These are phyloP conservation scores for Eutrema heterophyllum DNA, from an alignment of 345 rosid genomes.

Conservation along the genomic window DNA sequence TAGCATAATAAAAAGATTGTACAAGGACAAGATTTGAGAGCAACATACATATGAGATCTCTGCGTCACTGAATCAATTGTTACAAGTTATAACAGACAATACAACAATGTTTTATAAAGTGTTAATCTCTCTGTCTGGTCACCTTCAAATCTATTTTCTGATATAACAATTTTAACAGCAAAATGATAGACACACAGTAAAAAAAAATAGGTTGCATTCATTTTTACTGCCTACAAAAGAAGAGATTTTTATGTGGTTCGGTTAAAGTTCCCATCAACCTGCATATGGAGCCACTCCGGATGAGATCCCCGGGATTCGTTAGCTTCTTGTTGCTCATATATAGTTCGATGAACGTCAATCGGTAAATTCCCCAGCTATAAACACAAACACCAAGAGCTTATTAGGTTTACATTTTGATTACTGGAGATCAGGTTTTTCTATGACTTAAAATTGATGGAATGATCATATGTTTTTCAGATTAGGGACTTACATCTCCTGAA, in stretches of 20 bases:
- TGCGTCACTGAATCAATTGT: conserved; percentile 19
- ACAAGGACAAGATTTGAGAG: conserved; percentile 2
- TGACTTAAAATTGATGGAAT: neutral
- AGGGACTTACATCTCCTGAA: conserved; percentile 64
- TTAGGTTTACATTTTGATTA: neutral
- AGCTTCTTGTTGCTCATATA: conserved; percentile 56
- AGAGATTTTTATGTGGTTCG: conserved; percentile 35
- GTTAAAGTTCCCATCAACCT: conserved; percentile 58
- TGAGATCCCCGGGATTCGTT: conserved; percentile 55
- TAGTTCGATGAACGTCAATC: conserved; percentile 49
- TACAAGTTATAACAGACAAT: conserved; percentile 15
- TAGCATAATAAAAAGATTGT: neutral
- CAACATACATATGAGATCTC: neutral
- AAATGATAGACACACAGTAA: neutral
- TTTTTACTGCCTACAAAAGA: conserved; percentile 28
- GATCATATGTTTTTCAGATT: neutral
- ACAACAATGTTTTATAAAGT: conserved; percentile 10
- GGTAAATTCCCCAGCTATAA: conserved; percentile 49
- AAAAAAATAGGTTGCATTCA: conserved; percentile 9
- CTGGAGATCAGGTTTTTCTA: neutral
- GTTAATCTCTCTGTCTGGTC: conserved; percentile 10
- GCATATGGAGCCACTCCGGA: conserved; percentile 84
- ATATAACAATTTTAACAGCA: conserved; percentile 9
- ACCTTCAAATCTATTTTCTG: conserved; percentile 13
- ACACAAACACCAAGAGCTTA: conserved; percentile 1